phyloP scores from a whole-genome alignment of 2,329 filamentous ascomycete genomes.

The Claviceps digitariae region DNA sequence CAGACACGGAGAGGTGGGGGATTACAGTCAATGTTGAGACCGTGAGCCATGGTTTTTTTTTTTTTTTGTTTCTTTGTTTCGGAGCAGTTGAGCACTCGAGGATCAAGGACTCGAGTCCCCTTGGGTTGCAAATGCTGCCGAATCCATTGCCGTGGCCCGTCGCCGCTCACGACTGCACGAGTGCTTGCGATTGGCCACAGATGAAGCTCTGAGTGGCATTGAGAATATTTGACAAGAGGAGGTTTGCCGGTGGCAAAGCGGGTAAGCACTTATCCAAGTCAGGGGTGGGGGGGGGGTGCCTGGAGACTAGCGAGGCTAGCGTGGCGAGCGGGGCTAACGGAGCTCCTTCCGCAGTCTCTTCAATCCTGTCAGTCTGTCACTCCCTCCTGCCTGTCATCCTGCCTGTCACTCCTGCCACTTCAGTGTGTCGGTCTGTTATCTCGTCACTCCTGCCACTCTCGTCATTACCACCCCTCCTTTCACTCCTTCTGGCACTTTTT shows the following conservation, averaged over 20 bases:
- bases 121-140: neutral
- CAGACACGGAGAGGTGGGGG: neutral
- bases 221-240: neutral
- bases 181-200: neutral
- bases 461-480: no score
- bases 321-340: neutral
- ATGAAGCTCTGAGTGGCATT: neutral
- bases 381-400: no score
- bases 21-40: neutral
- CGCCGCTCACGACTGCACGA: neutral
- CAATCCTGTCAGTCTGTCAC: no score
- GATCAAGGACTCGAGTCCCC: neutral
- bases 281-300: neutral
- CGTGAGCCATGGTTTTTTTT: neutral
- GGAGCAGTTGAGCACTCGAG: no score
- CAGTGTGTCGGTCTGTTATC: no score
- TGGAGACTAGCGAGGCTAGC: neutral
- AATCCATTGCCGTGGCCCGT: neutral
- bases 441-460: neutral
- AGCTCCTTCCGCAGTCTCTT: neutral
- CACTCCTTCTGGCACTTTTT: no score
- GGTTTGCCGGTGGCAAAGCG: constrained; percentile 1
- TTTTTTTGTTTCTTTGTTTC: no score
- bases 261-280: constrained; percentile 11
- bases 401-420: no score